Conservation (phyloP, 495 filamentous ascomycete species). For the Penicillium canariense region DNA sequence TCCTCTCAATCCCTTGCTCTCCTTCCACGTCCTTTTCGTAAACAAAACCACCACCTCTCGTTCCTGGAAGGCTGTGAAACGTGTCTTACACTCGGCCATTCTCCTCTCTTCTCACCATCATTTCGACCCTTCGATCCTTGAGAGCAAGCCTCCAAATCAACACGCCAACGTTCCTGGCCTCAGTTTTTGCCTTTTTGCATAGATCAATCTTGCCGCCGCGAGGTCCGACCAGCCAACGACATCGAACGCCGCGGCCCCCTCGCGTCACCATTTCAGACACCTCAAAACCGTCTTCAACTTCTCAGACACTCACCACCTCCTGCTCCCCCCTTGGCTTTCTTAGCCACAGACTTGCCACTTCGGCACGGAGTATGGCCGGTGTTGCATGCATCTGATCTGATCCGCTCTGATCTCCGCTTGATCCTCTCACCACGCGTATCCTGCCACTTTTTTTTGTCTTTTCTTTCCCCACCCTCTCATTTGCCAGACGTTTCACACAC, state of each 20-base stretch:
- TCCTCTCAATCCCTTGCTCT: neutral
- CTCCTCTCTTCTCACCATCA: neutral
- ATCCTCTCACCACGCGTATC: neutral
- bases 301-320: neutral
- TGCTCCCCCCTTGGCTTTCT: neutral
- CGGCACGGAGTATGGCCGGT: slow-evolving; percentile 1
- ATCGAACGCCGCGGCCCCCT: neutral
- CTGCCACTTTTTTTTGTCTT: neutral
- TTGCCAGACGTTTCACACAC: neutral
- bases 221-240: slow-evolving; percentile 9
- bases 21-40: neutral
- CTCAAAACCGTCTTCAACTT: neutral
- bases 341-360: slow-evolving; percentile 8
- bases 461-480: neutral
- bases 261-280: slow-evolving; percentile 11
- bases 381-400: slow-evolving; percentile 13
- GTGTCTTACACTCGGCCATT: slow-evolving; percentile 1
- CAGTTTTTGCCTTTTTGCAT: slow-evolving; percentile 1
- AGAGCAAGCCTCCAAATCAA: slow-evolving; percentile 5
- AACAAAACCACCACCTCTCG: neutral
- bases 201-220: slow-evolving; percentile 11
- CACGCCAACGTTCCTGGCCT: neutral
- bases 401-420: slow-evolving; percentile 3
- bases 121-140: slow-evolving; percentile 3
- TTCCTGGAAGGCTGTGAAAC: neutral